Percentiles rank a stretch among this genome's conserved stretches.
Conservation (phyloP, 2,329 filamentous ascomycete species). For the Aspergillus ochraceoroseus region DNA sequence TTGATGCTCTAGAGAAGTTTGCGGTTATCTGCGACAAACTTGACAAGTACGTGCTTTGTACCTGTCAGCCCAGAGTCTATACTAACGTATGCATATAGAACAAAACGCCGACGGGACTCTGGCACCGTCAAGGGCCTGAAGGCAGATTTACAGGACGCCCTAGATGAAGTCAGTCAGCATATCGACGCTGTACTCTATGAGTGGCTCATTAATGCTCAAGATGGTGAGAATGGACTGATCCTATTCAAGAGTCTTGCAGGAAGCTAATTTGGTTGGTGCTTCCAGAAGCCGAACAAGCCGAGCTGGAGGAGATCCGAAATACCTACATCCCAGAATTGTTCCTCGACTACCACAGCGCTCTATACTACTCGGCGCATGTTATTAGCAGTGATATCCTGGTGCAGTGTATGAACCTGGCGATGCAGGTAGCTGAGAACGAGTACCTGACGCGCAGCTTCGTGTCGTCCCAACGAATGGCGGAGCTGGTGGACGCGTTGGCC, state of each 20-base stretch:
- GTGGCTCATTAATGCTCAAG: slow-evolving; percentile 56
- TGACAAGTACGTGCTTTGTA: slow-evolving; percentile 34
- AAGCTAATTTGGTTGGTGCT: slow-evolving; percentile 13
- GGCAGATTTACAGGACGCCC: slow-evolving; percentile 50
- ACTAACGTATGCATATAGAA: slow-evolving; percentile 18
- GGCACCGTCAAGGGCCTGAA: slow-evolving; percentile 49
- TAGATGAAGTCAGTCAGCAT: slow-evolving; percentile 53
- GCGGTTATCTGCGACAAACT: slow-evolving; percentile 51
- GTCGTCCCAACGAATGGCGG: slow-evolving; percentile 63
- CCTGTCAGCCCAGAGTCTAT: slow-evolving; percentile 5
- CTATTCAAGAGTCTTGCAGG: not conserved
- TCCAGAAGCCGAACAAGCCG: slow-evolving; percentile 53
- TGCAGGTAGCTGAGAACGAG: slow-evolving; percentile 66
- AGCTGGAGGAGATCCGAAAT: slow-evolving; percentile 62
- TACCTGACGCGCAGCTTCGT: slow-evolving; percentile 63
- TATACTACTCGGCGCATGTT: slow-evolving; percentile 72
- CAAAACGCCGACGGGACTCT: slow-evolving; percentile 34
- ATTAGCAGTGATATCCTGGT: slow-evolving; percentile 71
- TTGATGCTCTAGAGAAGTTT: slow-evolving; percentile 65
- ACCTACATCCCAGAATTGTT: slow-evolving; percentile 81
- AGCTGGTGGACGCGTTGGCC: slow-evolving; percentile 72
- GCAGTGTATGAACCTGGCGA: slow-evolving; percentile 81
- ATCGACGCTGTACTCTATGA: slow-evolving; percentile 58
- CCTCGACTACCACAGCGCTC: slow-evolving; percentile 72
- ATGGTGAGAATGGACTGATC: slow-evolving; percentile 49